Conservation (phyloP, 2,329 filamentous ascomycete species). For the Botrytis pseudocinerea region DNA sequence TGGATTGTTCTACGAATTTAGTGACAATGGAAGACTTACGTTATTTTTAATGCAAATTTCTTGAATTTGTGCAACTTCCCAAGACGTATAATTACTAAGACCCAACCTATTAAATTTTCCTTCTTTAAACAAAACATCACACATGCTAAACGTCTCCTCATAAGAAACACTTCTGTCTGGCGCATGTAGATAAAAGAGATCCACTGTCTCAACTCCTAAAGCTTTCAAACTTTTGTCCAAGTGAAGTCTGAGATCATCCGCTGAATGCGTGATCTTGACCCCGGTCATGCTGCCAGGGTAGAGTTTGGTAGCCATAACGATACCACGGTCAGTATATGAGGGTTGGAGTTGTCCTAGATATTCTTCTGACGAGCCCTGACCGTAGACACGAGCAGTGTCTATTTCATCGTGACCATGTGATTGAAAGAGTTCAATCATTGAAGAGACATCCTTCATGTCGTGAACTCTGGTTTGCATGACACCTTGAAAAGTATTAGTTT, state of each 20-base stretch:
- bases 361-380: conserved; percentile 63
- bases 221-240: conserved; percentile 54
- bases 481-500: conserved; percentile 24
- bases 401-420: conserved; percentile 66
- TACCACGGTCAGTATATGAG: conserved; percentile 60
- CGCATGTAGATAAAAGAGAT: conserved; percentile 38
- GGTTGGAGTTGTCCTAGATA: conserved; percentile 55
- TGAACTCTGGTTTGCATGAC: conserved; percentile 38
- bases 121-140: conserved; percentile 42
- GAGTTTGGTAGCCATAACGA: conserved; percentile 63
- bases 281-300: conserved; percentile 27
- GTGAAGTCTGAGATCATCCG: conserved; percentile 50
- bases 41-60: conserved; percentile 40
- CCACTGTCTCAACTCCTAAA: conserved; percentile 50
- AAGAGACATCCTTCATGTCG: conserved; percentile 53
- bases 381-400: conserved; percentile 67
- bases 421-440: conserved; percentile 64
- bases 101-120: conserved; percentile 50
- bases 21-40: not conserved
- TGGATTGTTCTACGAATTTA: too few species aligned
- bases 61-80: conserved; percentile 38
- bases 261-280: conserved; percentile 45
- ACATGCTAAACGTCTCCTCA: conserved; percentile 36
- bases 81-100: conserved; percentile 59
- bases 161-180: conserved; percentile 38